Evolutionary conservation across 2,329 filamentous ascomycete species (phyloP), one percentile per base, ranked within the genome.

Genomic region (Alternaria ethzedia): DNA sequence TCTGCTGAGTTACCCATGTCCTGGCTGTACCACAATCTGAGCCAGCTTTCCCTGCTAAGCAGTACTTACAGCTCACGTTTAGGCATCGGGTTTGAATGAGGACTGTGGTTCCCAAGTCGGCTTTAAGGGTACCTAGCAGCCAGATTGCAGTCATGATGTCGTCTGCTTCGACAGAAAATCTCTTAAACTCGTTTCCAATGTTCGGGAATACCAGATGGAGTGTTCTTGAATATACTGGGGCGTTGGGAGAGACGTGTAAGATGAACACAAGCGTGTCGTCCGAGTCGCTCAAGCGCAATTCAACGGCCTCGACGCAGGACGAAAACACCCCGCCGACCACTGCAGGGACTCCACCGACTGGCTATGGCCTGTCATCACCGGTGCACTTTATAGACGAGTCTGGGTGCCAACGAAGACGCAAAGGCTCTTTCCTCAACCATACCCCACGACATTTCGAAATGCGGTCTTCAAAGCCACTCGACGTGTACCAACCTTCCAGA

Each of bases 361-460:
- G 45, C 12, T 30, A 36, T 28, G 63, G 54, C 11, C 23, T 63
- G 47, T 64, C 63, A 21, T 58, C 66, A 12, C 69, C 66, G 11
- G 60, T 70, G 41, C 62, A 69, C 47, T 68, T 60, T 58, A 65
- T 71, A 61, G 67, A 72, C 45, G 70, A 75, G 44, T 66, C 65
- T 50, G 69, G 66, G 17, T 64, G 51, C 46, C 70, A 71, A 30
- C 73, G 74, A 63, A 67, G 72, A 60, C 65, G 69, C 12, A 73
- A 70, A 59, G 74, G 72, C 23, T 74, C 64, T n/a, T 78, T 78
- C 52, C 67, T 78, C 43, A 78, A 79, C 54, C 76, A 78, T 56
- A 79, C 75, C 8, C 77, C 77, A 28, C 70, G 75, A 36, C 59
- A 64, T 44, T 74, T 73, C 55, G 77, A 77, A 51, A 64, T 75